Evolutionary conservation across 176 grass and related monocot genomes (phyloP).

Genomic region (Hordeum marinum): DNA sequence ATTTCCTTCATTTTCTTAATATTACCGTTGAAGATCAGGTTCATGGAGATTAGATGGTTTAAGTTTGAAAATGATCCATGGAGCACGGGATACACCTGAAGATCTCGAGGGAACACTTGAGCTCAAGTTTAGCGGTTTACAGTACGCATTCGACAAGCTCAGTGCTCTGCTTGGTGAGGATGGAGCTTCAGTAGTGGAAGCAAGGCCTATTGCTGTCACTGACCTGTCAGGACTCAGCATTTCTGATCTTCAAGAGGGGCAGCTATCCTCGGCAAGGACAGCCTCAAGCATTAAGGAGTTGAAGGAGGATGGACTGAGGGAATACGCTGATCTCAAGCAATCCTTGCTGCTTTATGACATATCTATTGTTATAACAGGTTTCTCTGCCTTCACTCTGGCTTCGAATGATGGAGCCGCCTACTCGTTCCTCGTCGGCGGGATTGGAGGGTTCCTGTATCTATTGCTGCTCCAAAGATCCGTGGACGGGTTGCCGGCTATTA

Average conservation of each 20-base stretch:
- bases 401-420: slow-evolving; percentile 48
- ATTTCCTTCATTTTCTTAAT: background rate
- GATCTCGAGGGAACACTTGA: slow-evolving; percentile 28
- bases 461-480: slow-evolving; percentile 76
- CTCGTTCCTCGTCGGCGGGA: slow-evolving; percentile 67
- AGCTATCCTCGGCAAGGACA: slow-evolving; percentile 20
- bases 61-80: slow-evolving; percentile 66
- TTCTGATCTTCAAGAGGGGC: slow-evolving; percentile 35
- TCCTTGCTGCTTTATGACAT: slow-evolving; percentile 73
- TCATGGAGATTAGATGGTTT: slow-evolving; percentile 85
- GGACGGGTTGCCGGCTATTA: slow-evolving; percentile 49
- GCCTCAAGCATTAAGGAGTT: slow-evolving; percentile 14
- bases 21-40: slow-evolving; percentile 61
- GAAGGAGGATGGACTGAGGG: slow-evolving; percentile 65
- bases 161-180: slow-evolving; percentile 51
- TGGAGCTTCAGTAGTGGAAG: slow-evolving; percentile 61
- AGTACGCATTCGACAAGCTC: slow-evolving; percentile 64
- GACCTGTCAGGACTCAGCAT: slow-evolving; percentile 53
- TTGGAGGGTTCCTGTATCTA: slow-evolving; percentile 80
- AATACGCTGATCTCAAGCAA: slow-evolving; percentile 82
- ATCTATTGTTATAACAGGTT: slow-evolving; percentile 65
- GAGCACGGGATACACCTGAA: slow-evolving; percentile 15
- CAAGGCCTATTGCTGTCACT: slow-evolving; percentile 37
- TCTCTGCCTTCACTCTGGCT: slow-evolving; percentile 51
- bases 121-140: slow-evolving; percentile 40